Conservation (phyloP, 2,329 filamentous ascomycete species). For the Trichophaea hybrida region DNA sequence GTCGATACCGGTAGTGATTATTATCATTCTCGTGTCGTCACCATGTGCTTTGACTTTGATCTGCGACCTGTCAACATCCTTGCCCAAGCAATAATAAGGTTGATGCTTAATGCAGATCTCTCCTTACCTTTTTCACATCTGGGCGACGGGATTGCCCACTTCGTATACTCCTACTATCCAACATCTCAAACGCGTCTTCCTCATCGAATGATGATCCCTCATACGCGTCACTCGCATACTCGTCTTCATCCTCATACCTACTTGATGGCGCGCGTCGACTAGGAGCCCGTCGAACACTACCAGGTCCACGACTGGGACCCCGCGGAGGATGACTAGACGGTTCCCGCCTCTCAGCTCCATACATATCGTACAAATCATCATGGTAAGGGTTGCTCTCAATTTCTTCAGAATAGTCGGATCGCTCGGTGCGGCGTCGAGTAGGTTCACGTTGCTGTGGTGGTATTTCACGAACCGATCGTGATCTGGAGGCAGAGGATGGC, state of each 20-base stretch:
- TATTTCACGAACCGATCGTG: slow-evolving; percentile 28
- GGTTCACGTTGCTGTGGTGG: slow-evolving; percentile 1
- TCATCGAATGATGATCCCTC: slow-evolving; percentile 49
- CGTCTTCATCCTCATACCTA: slow-evolving; percentile 65
- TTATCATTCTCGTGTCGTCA: slow-evolving; percentile 83
- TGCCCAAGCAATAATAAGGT: neutral
- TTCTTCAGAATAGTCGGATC: slow-evolving; percentile 33
- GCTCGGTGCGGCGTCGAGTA: slow-evolving; percentile 33
- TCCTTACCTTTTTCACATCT: slow-evolving; percentile 25
- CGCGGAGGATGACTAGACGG: slow-evolving; percentile 14
- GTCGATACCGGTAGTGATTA: slow-evolving; percentile 58
- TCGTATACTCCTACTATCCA: slow-evolving; percentile 42
- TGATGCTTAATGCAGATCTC: neutral
- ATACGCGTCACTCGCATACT: slow-evolving; percentile 58
- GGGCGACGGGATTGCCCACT: slow-evolving; percentile 32
- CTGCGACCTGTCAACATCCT: slow-evolving; percentile 33
- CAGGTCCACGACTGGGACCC: neutral
- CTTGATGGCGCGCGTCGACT: slow-evolving; percentile 27
- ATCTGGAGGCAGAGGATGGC: slow-evolving; percentile 29
- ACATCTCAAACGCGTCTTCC: slow-evolving; percentile 67
- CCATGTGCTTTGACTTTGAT: slow-evolving; percentile 72
- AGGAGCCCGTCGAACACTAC: slow-evolving; percentile 5
- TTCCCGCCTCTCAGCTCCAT: slow-evolving; percentile 35
- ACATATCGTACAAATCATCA: slow-evolving; percentile 50
- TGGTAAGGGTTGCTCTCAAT: slow-evolving; percentile 50